Evolutionary conservation across 2,329 filamentous ascomycete genomes (phyloP).

Genomic region (Hortaea werneckii): DNA sequence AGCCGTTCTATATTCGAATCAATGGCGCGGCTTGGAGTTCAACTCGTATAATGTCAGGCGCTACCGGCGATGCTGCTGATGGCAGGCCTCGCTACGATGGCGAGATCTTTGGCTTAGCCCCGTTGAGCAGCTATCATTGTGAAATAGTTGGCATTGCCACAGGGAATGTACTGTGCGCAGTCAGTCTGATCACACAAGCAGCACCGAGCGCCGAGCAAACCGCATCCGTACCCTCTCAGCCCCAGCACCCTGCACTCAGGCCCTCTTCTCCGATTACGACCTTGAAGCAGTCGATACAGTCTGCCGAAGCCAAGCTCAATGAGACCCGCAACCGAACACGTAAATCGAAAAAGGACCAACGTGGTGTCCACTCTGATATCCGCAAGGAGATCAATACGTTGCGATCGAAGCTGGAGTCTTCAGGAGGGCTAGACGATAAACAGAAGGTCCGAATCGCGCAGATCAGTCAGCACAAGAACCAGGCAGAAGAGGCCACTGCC

Average conservation of each 20-base stretch:
- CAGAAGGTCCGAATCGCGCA: conserved; percentile 65
- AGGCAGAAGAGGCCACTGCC: conserved; percentile 53
- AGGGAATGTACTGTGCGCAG: conserved; percentile 57
- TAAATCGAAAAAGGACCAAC: conserved; percentile 63
- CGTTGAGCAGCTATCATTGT: conserved; percentile 66
- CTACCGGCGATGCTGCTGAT: conserved; percentile 34
- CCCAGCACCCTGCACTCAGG: conserved; percentile 53
- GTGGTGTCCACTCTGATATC: conserved; percentile 54
- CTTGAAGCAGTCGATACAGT: conserved; percentile 63
- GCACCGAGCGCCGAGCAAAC: conserved; percentile 50
- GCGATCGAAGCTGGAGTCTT: conserved; percentile 52
- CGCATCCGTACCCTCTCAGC: conserved; percentile 39
- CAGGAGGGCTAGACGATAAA: conserved; percentile 66
- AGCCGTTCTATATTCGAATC: conserved; percentile 69
- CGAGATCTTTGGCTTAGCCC: conserved; percentile 56
- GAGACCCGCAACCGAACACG: conserved; percentile 62
- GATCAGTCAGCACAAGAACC: conserved; percentile 63
- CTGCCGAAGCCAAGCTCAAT: conserved; percentile 58
- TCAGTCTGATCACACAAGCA: conserved; percentile 58
- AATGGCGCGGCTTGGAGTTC: conserved; percentile 75
- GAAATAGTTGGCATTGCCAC: conserved; percentile 64
- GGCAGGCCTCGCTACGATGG: conserved; percentile 50
- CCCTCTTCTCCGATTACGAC: conserved; percentile 70
- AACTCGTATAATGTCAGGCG: conserved; percentile 52
- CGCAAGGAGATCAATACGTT: conserved; percentile 66